These are phyloP conservation scores for Exserohilum rostratum DNA, from an alignment of 2,329 filamentous ascomycete species.

Conservation along the genomic window DNA sequence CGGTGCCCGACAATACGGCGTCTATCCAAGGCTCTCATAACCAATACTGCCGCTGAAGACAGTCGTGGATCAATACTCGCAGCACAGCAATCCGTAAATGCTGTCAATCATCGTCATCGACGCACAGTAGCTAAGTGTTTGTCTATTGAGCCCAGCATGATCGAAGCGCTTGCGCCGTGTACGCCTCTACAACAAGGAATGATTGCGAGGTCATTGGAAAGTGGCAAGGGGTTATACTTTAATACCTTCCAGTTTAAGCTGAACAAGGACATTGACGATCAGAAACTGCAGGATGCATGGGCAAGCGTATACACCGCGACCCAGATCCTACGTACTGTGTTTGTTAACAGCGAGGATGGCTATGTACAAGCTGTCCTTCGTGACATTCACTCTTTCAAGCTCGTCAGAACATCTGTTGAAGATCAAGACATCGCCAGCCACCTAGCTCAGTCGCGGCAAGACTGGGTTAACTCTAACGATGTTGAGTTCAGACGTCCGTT, in stretches of 20 bases:
- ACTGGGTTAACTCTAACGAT: conserved; percentile 63
- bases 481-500: conserved; percentile 59
- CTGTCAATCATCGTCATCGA: conserved; percentile 67
- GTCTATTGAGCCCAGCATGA: conserved; percentile 55
- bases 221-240: conserved; percentile 70
- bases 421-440: conserved; percentile 25
- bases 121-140: conserved; percentile 61
- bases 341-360: conserved; percentile 75
- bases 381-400: conserved; percentile 31
- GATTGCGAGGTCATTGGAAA: conserved; percentile 71
- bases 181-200: conserved; percentile 88
- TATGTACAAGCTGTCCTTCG: conserved; percentile 74
- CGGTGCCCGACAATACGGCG: conserved; percentile 56
- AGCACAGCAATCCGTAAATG: conserved; percentile 66
- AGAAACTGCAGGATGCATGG: conserved; percentile 65
- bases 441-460: conserved; percentile 47
- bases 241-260: conserved; percentile 73
- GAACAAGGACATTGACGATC: conserved; percentile 50
- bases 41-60: conserved; percentile 1
- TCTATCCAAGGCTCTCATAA: conserved; percentile 45
- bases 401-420: conserved; percentile 23
- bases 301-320: conserved; percentile 56
- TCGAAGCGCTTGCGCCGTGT: conserved; percentile 81
- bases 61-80: conserved; percentile 51
- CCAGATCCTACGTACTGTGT: conserved; percentile 74